These are phyloP conservation scores for Alectoria sarmentosa DNA, from an alignment of 495 filamentous ascomycete genomes.

Conservation along the genomic window DNA sequence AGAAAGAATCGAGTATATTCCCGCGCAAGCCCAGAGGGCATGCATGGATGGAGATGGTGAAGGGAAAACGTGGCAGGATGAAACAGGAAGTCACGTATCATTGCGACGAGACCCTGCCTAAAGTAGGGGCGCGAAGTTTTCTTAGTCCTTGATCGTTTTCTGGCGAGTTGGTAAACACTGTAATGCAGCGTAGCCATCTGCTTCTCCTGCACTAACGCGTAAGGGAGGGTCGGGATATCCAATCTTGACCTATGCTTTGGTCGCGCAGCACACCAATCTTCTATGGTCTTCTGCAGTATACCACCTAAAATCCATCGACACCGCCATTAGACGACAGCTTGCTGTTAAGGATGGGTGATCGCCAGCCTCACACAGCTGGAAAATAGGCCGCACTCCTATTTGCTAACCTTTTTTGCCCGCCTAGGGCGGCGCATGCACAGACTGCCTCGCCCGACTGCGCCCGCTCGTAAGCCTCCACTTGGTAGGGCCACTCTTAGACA, in stretches of 20 bases:
- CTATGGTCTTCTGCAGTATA: too few relatives aligned
- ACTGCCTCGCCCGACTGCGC: not conserved
- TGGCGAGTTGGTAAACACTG: too few relatives aligned
- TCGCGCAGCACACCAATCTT: not conserved
- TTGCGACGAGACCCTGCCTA: too few relatives aligned
- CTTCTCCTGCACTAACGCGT: not conserved
- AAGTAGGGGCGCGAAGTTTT: too few relatives aligned
- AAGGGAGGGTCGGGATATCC: not conserved
- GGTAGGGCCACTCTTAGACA: not conserved
- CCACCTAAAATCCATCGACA: not conserved
- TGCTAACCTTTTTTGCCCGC: not conserved
- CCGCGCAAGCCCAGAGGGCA: too few relatives aligned
- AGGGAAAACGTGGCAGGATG: too few relatives aligned
- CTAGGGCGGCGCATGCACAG: not conserved
- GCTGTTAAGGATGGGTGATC: not conserved
- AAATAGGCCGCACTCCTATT: not conserved
- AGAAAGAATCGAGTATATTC: too few relatives aligned
- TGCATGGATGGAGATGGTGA: too few relatives aligned
- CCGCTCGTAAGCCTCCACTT: not conserved
- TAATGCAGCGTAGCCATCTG: not conserved
- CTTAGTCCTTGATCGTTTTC: too few relatives aligned
- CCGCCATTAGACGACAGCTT: not conserved
- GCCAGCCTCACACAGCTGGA: not conserved
- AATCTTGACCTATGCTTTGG: not conserved
- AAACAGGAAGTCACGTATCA: too few relatives aligned